A percentile compares a stretch with the other conserved stretches of the same genome.
phyloP scores from a whole-genome alignment of 1,284 basidiomycete genomes.

The Leccinum fuscescens region DNA sequence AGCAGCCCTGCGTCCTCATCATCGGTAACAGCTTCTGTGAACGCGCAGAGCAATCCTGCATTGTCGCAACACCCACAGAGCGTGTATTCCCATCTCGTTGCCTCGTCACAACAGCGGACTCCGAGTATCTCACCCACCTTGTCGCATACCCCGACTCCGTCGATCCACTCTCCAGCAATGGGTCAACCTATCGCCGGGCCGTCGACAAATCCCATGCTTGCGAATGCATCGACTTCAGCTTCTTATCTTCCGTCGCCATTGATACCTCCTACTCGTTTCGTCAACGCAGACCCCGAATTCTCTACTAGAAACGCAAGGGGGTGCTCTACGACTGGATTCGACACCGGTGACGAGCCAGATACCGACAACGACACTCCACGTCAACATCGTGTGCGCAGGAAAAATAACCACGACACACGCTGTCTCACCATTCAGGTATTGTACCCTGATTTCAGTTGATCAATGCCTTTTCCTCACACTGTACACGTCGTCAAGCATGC shows the following conservation, averaged over 20 bases:
- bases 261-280: conserved; percentile 21
- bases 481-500: conserved; percentile 49
- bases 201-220: conserved; percentile 1
- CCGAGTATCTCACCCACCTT: conserved; percentile 34
- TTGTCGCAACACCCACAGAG: conserved; percentile 13
- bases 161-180: conserved; percentile 3
- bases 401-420: conserved; percentile 58
- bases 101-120: conserved; percentile 32
- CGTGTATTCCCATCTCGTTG: conserved; percentile 12
- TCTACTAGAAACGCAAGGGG: conserved; percentile 31
- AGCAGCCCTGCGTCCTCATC: conserved; percentile 22
- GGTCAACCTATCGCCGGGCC: conserved; percentile 5
- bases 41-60: background rate
- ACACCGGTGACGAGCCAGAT: conserved; percentile 39
- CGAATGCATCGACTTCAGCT: conserved; percentile 7
- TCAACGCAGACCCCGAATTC: conserved; percentile 21
- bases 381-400: conserved; percentile 42
- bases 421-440: conserved; percentile 65
- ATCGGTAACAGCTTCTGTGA: conserved; percentile 4
- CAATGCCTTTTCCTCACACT: conserved; percentile 4
- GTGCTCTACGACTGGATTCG: conserved; percentile 33
- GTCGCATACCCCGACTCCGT: conserved; percentile 26
- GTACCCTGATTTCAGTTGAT: background rate
- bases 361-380: conserved; percentile 36
- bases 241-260: conserved; percentile 15